Evolutionary conservation across 768 basidiomycete genomes (phyloP).

Genomic region (Tulasnella sp.): DNA sequence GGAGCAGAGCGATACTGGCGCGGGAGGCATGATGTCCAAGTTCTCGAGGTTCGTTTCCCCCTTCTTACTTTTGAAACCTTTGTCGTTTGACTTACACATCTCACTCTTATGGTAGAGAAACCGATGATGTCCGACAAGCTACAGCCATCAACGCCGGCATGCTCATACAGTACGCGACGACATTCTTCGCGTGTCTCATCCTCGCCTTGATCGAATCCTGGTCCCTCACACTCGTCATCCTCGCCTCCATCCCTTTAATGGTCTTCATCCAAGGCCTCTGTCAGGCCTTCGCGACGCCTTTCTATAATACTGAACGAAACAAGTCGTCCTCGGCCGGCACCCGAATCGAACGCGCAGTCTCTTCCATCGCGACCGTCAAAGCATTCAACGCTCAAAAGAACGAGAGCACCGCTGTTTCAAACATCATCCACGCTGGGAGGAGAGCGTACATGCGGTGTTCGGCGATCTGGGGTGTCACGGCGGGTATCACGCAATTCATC

Average conservation of each 20-base stretch:
- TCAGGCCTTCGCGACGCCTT: constrained; percentile 54
- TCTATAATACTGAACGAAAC: constrained; percentile 53
- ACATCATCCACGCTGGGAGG: constrained; percentile 22
- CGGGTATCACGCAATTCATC: constrained; percentile 63
- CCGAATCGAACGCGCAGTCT: constrained; percentile 61
- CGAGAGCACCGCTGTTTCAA: constrained; percentile 26
- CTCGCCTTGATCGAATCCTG: constrained; percentile 76
- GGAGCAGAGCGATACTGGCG: constrained; percentile 49
- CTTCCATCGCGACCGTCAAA: constrained; percentile 72
- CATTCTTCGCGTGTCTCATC: constrained; percentile 62
- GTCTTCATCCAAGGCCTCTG: constrained; percentile 65
- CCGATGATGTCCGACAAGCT: constrained; percentile 83
- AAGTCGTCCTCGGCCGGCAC: constrained; percentile 64
- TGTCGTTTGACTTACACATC: no score
- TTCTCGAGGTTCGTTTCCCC: constrained; percentile 58
- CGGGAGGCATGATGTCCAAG: constrained; percentile 87
- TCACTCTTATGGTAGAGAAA: constrained; percentile 68
- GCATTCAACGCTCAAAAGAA: constrained; percentile 31
- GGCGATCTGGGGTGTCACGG: constrained; percentile 63
- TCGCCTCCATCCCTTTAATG: constrained; percentile 77
- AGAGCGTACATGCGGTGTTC: constrained; percentile 25
- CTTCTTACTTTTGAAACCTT: background rate
- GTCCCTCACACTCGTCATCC: constrained; percentile 81
- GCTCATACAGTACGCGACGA: constrained; percentile 69
- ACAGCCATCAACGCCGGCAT: constrained; percentile 70